These are phyloP conservation scores for Phaffomyces opuntiae DNA, from an alignment of 805 yeast species.

Conservation along the genomic window DNA sequence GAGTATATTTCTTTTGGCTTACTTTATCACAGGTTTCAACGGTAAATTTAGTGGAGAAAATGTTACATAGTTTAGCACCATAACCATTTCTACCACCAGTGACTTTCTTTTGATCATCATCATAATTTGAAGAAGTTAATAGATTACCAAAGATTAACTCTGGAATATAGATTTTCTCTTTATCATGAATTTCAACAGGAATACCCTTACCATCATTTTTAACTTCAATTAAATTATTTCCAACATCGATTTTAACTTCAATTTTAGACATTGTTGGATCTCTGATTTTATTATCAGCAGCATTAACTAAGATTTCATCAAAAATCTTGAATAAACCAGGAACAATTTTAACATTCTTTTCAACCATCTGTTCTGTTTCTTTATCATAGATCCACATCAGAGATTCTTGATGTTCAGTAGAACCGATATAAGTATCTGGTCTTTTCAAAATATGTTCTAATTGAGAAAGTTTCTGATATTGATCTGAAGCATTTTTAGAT, in stretches of 20 bases:
- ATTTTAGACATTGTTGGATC: constrained; percentile 86
- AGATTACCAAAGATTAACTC: constrained; percentile 94
- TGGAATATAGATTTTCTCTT: constrained; percentile 90
- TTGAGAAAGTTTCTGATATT: constrained; percentile 91
- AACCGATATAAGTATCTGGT: constrained; percentile 97
- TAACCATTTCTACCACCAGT: constrained; percentile 98
- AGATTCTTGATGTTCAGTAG: constrained; percentile 74
- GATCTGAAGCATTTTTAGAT: constrained; percentile 48
- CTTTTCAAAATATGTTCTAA: constrained; percentile 93
- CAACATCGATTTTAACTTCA: constrained; percentile 76
- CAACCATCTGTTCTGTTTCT: constrained; percentile 51
- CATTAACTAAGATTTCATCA: constrained; percentile 95
- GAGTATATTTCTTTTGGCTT: constrained; percentile 58
- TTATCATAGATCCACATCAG: constrained; percentile 84
- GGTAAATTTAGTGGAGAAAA: constrained; percentile 80
- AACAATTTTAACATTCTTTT: constrained; percentile 64
- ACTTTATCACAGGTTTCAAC: constrained; percentile 83
- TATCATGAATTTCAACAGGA: constrained; percentile 87
- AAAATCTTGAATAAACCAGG: constrained; percentile 96
- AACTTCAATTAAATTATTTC: constrained; percentile 66
- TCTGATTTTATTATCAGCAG: constrained; percentile 96
- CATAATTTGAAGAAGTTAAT: constrained; percentile 91
- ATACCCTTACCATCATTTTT: constrained; percentile 94
- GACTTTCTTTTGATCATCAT: constrained; percentile 90
- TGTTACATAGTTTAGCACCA: constrained; percentile 96